These are phyloP conservation scores for Candolleomyces efflorescens DNA, from an alignment of 768 basidiomycete genomes.

Conservation along the genomic window DNA sequence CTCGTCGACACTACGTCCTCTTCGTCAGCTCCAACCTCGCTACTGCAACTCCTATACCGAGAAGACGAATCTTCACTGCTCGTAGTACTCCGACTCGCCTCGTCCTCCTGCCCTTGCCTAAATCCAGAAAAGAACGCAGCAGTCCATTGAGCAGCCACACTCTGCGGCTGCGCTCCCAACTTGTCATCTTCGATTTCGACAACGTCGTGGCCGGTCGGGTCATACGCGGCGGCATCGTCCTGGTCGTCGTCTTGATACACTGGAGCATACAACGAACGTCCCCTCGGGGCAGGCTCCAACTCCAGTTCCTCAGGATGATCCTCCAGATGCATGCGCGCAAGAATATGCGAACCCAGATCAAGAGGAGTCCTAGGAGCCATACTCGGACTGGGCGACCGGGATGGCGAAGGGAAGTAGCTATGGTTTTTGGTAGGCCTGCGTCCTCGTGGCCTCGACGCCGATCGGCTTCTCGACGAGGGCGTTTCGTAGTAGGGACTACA, in stretches of 20 bases:
- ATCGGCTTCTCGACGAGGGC: slow-evolving; percentile 9
- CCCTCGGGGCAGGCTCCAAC: slow-evolving; percentile 16
- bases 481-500: slow-evolving; percentile 1
- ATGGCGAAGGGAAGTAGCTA: slow-evolving; percentile 26
- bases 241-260: slow-evolving; percentile 11
- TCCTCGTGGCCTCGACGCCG: slow-evolving; percentile 28
- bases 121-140: slow-evolving; percentile 6
- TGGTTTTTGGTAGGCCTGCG: slow-evolving; percentile 23
- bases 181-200: slow-evolving; percentile 1
- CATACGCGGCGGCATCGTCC: slow-evolving; percentile 2
- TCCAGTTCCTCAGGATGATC: slow-evolving; percentile 23
- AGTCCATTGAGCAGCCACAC: slow-evolving; percentile 1
- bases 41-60: not conserved
- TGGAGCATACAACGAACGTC: slow-evolving; percentile 3
- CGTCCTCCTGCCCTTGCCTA: not conserved
- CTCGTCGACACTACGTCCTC: not conserved
- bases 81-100: not conserved
- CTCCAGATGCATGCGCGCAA: slow-evolving; percentile 15
- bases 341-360: slow-evolving; percentile 22
- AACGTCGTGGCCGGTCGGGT: not conserved
- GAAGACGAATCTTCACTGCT: not conserved
- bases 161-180: not conserved
- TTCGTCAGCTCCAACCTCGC: not conserved
- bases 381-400: slow-evolving; percentile 47
- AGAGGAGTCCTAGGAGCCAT: slow-evolving; percentile 42